Conservation (phyloP, 2,329 filamentous ascomycete genomes). For the Nemania sp. region DNA sequence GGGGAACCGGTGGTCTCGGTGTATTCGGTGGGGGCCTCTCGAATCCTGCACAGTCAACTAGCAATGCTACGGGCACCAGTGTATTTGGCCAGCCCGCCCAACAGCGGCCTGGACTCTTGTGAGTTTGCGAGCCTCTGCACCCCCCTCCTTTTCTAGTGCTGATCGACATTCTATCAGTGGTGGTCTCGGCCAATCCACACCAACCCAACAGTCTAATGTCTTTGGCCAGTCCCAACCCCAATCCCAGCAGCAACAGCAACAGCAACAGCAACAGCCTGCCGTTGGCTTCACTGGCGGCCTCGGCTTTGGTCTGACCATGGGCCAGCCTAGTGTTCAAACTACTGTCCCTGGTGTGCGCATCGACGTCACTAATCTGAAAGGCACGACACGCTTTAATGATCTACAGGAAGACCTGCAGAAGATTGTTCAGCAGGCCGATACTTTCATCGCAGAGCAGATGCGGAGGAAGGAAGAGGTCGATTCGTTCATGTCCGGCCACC, state of each 20-base stretch:
- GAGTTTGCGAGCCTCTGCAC: slow-evolving; percentile 34
- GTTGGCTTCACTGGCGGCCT: slow-evolving; percentile 46
- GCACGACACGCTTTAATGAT: slow-evolving; percentile 92
- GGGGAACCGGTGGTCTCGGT: slow-evolving; percentile 45
- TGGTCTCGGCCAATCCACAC: slow-evolving; percentile 34
- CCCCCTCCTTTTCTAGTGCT: slow-evolving; percentile 2
- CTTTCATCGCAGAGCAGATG: slow-evolving; percentile 83
- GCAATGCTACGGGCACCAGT: slow-evolving; percentile 26
- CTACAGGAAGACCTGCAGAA: slow-evolving; percentile 84
- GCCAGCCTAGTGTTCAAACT: slow-evolving; percentile 64
- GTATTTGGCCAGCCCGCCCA: slow-evolving; percentile 45
- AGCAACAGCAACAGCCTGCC: slow-evolving; percentile 36
- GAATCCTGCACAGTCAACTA: slow-evolving; percentile 37
- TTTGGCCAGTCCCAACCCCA: slow-evolving; percentile 39
- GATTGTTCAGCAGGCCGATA: slow-evolving; percentile 81
- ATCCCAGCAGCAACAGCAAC: too few species aligned
- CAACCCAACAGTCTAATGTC: slow-evolving; percentile 40
- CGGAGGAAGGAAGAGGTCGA: slow-evolving; percentile 81
- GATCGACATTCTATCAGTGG: slow-evolving; percentile 36
- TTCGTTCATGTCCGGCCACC: slow-evolving; percentile 71
- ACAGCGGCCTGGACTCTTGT: slow-evolving; percentile 50
- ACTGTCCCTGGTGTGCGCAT: slow-evolving; percentile 80
- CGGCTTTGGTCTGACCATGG: slow-evolving; percentile 58
- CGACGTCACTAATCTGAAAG: slow-evolving; percentile 80
- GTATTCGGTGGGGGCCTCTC: slow-evolving; percentile 46